phyloP scores from a whole-genome alignment of 2,329 filamentous ascomycete species.

The Didymella arachidicola region DNA sequence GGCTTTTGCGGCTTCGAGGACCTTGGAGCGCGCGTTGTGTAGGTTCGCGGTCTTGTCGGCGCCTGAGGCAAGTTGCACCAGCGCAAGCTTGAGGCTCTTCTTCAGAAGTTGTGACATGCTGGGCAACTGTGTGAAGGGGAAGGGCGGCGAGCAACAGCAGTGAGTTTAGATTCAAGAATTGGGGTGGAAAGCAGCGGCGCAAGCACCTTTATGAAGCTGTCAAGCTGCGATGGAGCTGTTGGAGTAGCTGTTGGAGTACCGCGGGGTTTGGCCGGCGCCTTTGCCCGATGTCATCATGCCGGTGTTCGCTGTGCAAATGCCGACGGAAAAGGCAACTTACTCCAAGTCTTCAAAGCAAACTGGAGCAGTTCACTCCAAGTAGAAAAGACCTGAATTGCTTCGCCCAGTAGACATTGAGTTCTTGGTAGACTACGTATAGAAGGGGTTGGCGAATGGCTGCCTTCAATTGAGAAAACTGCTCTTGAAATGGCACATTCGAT shows the following conservation, averaged over 20 bases:
- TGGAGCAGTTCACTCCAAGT: neutral
- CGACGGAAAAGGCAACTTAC: conserved; percentile 1
- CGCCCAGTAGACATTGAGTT: too few relatives aligned
- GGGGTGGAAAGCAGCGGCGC: neutral
- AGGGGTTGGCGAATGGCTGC: too few relatives aligned
- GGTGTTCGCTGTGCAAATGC: conserved; percentile 9
- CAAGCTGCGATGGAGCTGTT: conserved; percentile 10
- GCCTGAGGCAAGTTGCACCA: conserved; percentile 59
- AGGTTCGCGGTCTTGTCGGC: conserved; percentile 88
- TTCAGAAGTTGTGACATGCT: conserved; percentile 45
- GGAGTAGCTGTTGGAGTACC: conserved; percentile 18
- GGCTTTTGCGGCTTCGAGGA: conserved; percentile 75
- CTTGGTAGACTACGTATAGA: neutral
- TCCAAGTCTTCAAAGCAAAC: neutral
- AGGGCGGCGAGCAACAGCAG: too few relatives aligned
- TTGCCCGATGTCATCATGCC: conserved; percentile 14
- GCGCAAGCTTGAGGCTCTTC: conserved; percentile 50
- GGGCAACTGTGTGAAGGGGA: neutral
- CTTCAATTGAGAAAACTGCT: too few relatives aligned
- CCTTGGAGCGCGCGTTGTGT: conserved; percentile 77
- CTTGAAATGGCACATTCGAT: too few relatives aligned
- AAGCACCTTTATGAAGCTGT: conserved; percentile 11
- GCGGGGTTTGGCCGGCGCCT: conserved; percentile 8
- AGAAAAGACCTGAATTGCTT: too few relatives aligned
- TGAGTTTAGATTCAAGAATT: neutral